These are phyloP conservation scores for Fallopia convolvulus DNA, from an alignment of 148 eudicot species.

Conservation along the genomic window DNA sequence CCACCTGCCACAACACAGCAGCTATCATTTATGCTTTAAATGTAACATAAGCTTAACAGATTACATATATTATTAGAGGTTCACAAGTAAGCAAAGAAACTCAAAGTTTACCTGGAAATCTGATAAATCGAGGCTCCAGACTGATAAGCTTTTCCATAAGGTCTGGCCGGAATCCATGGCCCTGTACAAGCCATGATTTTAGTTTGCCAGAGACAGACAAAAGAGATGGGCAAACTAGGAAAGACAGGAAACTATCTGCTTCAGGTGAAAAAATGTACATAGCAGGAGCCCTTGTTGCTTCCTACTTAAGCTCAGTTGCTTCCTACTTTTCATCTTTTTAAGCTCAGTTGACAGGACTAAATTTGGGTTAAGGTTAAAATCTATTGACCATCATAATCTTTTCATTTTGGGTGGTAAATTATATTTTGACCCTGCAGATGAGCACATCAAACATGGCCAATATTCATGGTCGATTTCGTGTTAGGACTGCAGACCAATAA, in stretches of 20 bases:
- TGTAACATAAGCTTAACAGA: not conserved
- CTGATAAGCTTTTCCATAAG: slow-evolving; percentile 64
- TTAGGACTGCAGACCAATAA: not conserved
- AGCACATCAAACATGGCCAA: not conserved
- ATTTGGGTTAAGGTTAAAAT: no score
- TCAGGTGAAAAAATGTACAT: not conserved
- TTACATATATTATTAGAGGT: not conserved
- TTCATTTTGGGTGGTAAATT: no score
- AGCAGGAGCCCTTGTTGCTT: not conserved
- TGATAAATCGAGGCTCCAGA: slow-evolving; percentile 78
- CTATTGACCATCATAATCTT: no score
- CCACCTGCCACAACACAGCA: slow-evolving; percentile 47
- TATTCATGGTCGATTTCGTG: not conserved
- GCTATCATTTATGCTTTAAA: not conserved
- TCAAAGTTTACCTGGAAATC: slow-evolving; percentile 71
- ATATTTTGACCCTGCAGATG: not conserved
- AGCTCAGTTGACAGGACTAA: no score
- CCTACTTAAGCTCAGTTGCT: no score
- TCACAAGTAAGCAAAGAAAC: not conserved
- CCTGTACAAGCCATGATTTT: slow-evolving; percentile 32
- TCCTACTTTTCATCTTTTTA: no score
- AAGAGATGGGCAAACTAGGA: not conserved
- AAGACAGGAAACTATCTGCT: not conserved
- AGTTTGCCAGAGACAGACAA: not conserved
- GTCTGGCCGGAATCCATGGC: slow-evolving; percentile 88